Evolutionary conservation across 1,284 basidiomycete species (phyloP), one percentile per base, ranked within the genome.

Genomic region (Heimioporus retisporus): DNA sequence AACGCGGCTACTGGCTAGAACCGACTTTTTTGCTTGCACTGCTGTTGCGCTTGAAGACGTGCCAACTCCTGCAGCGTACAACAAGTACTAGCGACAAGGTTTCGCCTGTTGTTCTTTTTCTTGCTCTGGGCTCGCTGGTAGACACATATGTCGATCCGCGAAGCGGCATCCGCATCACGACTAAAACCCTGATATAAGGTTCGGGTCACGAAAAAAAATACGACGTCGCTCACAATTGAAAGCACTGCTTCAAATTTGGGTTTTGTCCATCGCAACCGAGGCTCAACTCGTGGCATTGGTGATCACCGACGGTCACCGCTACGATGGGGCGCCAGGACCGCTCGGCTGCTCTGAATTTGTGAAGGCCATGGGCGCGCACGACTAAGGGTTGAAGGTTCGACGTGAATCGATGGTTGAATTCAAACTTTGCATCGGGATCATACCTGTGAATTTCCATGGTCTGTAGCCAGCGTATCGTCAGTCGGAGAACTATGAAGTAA

Each of bases 261-360:
- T 90, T 91, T 72, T 92, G 90, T 0, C 91, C 90, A 63, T 93
- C 90, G 28, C 81, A 81, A 0, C 91, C 91, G 4, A 93, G 85
- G 19, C 81, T 75, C 19, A 86, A 81, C 70, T 92, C 91, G 67
- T 87, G 83, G 3, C 67, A 67, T 23, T 84, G 81, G 28, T 84
- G 81, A 6, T 81, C 79, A 64, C 86, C 86, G n/a, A 87, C 80
- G 28, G 87, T 82, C 16, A 92, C 73, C 0, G 84, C 82, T 54
- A 93, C 80, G 56, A 92, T 86, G 3, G 91, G 90, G 31, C 88
- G 75, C 90, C 90, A 92, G n/a, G 81, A 79, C 65, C 81, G 86
- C 61, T 86, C 87, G 1, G 82, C 79, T 40, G 82, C 79, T 40
- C 84, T 81, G 72, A 88, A 78, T 1, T 82, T 71, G 54, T 79